These are phyloP conservation scores for Paraphysoderma sedebokerense DNA, from an alignment of 371 early-diverging fungal species.

Conservation along the genomic window DNA sequence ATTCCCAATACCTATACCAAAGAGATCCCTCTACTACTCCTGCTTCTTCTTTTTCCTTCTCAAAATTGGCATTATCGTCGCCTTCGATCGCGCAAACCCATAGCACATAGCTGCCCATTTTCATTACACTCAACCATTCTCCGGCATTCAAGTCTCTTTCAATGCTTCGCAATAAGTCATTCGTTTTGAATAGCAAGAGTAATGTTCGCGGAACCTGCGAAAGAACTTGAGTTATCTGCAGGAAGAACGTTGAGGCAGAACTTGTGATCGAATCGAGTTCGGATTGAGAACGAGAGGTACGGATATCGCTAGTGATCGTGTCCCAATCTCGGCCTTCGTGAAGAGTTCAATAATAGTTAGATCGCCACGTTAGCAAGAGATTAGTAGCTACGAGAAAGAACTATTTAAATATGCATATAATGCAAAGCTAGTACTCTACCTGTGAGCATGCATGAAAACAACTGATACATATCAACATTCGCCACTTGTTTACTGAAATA, in stretches of 20 bases:
- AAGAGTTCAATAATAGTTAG: background rate
- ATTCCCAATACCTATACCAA: too few relatives aligned
- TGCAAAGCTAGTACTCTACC: too few relatives aligned
- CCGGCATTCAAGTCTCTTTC: background rate
- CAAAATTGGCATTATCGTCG: background rate
- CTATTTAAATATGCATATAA: too few relatives aligned
- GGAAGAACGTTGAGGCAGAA: conserved; percentile 26
- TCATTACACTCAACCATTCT: background rate
- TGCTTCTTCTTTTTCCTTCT: background rate
- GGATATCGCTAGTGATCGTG: conserved; percentile 29
- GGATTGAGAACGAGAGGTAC: conserved; percentile 20
- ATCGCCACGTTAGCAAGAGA: background rate
- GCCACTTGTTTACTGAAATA: conserved; percentile 35
- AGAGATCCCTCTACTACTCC: background rate
- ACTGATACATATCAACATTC: conserved; percentile 52
- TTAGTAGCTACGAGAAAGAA: background rate
- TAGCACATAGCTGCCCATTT: background rate
- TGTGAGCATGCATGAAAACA: conserved; percentile 72
- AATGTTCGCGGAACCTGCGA: conserved; percentile 60
- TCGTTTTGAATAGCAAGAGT: conserved; percentile 70
- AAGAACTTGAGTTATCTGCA: conserved; percentile 56
- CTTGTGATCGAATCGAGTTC: conserved; percentile 26
- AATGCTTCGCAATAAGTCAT: conserved; percentile 54
- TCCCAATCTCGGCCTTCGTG: conserved; percentile 49
- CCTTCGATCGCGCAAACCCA: background rate